Evolutionary conservation across 306 rosid genomes (phyloP).

Genomic region (Prunus kanzakura): DNA sequence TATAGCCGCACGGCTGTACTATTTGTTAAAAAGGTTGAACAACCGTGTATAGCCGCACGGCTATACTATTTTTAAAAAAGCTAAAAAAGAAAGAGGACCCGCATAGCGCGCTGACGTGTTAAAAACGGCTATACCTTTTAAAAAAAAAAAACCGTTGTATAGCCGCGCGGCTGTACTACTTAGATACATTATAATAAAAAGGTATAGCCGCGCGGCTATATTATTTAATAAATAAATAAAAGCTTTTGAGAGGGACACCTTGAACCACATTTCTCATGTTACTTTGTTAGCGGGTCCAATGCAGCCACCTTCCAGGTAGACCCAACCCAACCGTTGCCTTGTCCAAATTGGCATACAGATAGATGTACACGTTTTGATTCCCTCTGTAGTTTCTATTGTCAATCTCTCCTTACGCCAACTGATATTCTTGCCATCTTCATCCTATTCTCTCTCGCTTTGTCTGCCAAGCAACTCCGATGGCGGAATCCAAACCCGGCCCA

Average conservation of each 20-base stretch:
- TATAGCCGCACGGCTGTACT: too few species aligned
- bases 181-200: too few species aligned
- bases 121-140: too few species aligned
- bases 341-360: neutral
- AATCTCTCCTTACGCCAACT: neutral
- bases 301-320: neutral
- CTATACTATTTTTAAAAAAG: too few species aligned
- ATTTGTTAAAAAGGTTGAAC: too few species aligned
- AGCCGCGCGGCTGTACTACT: too few species aligned
- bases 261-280: neutral
- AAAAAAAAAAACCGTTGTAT: too few species aligned
- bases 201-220: too few species aligned
- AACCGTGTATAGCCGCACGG: too few species aligned
- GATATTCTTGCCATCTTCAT: neutral
- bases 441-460: neutral
- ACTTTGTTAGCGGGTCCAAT: neutral
- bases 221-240: too few species aligned
- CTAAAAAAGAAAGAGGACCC: too few species aligned
- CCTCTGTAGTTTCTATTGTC: neutral
- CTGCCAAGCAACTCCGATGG: conserved; percentile 5
- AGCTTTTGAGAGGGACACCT: neutral
- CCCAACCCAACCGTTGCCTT: neutral
- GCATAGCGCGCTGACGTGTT: too few species aligned
- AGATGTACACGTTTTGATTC: neutral
- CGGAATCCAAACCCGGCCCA: conserved; percentile 11